A percentile compares a stretch with the other conserved stretches of the same genome.
These are phyloP conservation scores for Capsicum baccatum DNA, from an alignment of 257 asterid genomes.

Conservation along the genomic window DNA sequence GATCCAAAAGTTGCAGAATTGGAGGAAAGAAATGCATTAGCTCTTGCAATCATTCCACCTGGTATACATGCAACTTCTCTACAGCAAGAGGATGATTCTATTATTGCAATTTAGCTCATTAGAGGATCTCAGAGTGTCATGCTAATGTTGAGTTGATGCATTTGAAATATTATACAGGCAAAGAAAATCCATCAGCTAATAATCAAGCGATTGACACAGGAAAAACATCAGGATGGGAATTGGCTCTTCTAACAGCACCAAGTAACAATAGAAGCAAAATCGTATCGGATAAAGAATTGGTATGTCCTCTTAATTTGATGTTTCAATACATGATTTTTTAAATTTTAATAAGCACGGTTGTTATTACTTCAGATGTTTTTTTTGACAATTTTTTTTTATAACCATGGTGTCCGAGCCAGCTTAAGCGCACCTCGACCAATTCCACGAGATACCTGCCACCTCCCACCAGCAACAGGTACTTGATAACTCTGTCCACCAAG, in stretches of 20 bases:
- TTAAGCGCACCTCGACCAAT: too few species aligned
- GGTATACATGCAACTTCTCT: constrained; percentile 42
- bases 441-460: too few species aligned
- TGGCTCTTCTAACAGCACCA: constrained; percentile 77
- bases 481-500: too few species aligned
- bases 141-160: background rate
- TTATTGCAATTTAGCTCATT: background rate
- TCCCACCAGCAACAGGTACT: too few species aligned
- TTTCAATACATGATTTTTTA: background rate
- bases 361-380: background rate
- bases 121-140: background rate
- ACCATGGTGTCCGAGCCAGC: too few species aligned
- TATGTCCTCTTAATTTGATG: constrained; percentile 27
- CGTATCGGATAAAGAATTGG: constrained; percentile 54
- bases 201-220: constrained; percentile 45
- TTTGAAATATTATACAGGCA: constrained; percentile 43
- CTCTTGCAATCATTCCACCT: constrained; percentile 77
- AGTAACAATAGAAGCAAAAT: constrained; percentile 58
- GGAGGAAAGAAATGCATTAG: constrained; percentile 75
- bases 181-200: constrained; percentile 35
- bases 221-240: constrained; percentile 76
- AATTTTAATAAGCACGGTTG: background rate
- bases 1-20: constrained; percentile 54
- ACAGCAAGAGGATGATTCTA: background rate
- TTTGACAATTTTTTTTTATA: too few species aligned